Evolutionary conservation across 2,329 filamentous ascomycete species (phyloP).

Genomic region (Penicillium sp.): DNA sequence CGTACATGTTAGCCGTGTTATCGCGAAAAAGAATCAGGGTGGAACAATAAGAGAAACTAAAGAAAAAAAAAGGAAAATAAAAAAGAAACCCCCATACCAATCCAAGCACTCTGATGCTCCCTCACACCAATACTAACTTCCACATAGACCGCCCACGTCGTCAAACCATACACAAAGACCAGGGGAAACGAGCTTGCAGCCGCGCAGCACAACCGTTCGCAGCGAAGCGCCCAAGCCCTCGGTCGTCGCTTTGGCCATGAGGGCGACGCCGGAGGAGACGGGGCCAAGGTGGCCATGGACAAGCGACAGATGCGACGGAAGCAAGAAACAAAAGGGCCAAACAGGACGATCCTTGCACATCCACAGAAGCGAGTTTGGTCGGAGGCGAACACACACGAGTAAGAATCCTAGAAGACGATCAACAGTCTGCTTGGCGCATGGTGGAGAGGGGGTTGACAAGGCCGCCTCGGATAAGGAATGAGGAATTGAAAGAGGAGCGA

Average conservation of each 20-base stretch:
- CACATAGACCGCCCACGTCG: conserved; percentile 92
- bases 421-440: too few species aligned
- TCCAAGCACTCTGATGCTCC: conserved; percentile 45
- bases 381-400: too few species aligned
- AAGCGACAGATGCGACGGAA: too few species aligned
- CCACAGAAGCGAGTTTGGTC: too few species aligned
- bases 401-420: too few species aligned
- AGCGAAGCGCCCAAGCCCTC: conserved; percentile 40
- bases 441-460: too few species aligned
- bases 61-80: neutral
- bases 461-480: too few species aligned
- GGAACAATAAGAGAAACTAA: too few species aligned
- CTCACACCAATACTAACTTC: conserved; percentile 64
- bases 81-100: conserved; percentile 25
- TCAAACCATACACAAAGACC: conserved; percentile 77
- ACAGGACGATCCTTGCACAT: too few species aligned
- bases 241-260: conserved; percentile 38
- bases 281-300: conserved; percentile 35
- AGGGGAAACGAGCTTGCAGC: conserved; percentile 80
- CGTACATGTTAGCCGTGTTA: neutral
- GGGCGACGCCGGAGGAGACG: conserved; percentile 36
- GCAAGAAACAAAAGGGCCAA: too few species aligned
- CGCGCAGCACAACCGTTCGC: conserved; percentile 79
- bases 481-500: too few species aligned
- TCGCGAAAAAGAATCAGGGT: too few species aligned